Percentiles rank a stretch among this genome's conserved stretches.
Conservation (phyloP, 2,329 filamentous ascomycete genomes). For the Phialemoniopsis sp. region DNA sequence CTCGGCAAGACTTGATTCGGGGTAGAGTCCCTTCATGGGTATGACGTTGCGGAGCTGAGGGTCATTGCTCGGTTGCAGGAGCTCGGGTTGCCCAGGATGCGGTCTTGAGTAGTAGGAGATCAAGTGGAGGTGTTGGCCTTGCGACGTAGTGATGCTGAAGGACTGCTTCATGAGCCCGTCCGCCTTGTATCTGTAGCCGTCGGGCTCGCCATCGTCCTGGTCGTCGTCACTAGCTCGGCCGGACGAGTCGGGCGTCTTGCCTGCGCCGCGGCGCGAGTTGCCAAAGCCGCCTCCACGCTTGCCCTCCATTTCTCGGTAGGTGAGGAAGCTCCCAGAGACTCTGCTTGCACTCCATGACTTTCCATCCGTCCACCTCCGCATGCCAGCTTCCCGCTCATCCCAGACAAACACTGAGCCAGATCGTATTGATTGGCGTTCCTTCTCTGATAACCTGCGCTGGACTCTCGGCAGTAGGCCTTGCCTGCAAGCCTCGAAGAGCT, state of each 20-base stretch:
- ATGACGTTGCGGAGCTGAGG: slow-evolving; percentile 75
- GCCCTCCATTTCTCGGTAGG: slow-evolving; percentile 98
- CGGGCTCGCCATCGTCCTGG: slow-evolving; percentile 77
- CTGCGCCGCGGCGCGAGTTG: slow-evolving; percentile 49
- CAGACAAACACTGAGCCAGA: slow-evolving; percentile 99
- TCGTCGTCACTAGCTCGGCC: slow-evolving; percentile 79
- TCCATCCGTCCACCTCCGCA: slow-evolving; percentile 97
- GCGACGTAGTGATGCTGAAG: slow-evolving; percentile 95
- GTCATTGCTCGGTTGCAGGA: slow-evolving; percentile 80
- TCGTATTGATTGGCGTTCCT: slow-evolving; percentile 92
- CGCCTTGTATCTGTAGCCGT: slow-evolving; percentile 91
- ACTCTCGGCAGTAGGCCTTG: slow-evolving; percentile 86
- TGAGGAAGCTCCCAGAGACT: slow-evolving; percentile 95
- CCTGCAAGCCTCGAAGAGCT: slow-evolving; percentile 95
- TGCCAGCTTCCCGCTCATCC: slow-evolving; percentile 97
- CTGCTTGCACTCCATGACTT: slow-evolving; percentile 99
- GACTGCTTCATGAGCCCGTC: slow-evolving; percentile 99
- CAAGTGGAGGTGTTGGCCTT: slow-evolving; percentile 84
- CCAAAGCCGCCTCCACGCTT: slow-evolving; percentile 82
- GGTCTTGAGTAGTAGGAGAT: slow-evolving; percentile 95
- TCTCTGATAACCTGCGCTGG: slow-evolving; percentile 89
- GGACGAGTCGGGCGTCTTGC: slow-evolving; percentile 75
- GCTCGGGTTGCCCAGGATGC: slow-evolving; percentile 64
- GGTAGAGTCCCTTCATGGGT: slow-evolving; percentile 92
- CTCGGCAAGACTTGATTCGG: slow-evolving; percentile 90